These are phyloP conservation scores for Coprinopsis strossmayeri DNA, from an alignment of 768 basidiomycete genomes.

Conservation along the genomic window DNA sequence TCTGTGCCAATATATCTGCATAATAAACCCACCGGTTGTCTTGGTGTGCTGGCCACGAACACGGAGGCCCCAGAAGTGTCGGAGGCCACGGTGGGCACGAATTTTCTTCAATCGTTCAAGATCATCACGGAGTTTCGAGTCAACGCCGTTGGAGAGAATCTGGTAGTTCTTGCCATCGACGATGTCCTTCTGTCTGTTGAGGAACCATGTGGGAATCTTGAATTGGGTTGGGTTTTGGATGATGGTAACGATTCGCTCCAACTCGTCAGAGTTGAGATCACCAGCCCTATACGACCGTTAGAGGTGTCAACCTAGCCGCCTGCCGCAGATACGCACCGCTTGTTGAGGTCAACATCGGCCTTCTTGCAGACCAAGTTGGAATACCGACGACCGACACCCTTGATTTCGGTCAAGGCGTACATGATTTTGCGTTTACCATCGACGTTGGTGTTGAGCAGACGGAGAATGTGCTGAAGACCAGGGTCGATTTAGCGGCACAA, in stretches of 20 bases:
- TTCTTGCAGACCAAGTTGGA: slow-evolving; percentile 99
- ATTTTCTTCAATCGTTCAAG: slow-evolving; percentile 99
- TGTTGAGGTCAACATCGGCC: slow-evolving; percentile 97
- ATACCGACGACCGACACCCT: slow-evolving; percentile 99
- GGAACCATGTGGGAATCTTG: slow-evolving; percentile 99
- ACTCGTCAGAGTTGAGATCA: slow-evolving; percentile 98
- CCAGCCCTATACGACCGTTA: slow-evolving; percentile 65
- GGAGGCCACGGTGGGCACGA: slow-evolving; percentile 88
- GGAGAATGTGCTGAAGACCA: slow-evolving; percentile 98
- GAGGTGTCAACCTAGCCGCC: too few species aligned
- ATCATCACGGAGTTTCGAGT: slow-evolving; percentile 98
- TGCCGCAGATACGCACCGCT: slow-evolving; percentile 94
- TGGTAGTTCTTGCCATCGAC: slow-evolving; percentile 96
- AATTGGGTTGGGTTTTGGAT: slow-evolving; percentile 99
- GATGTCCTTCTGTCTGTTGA: slow-evolving; percentile 98
- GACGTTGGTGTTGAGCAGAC: slow-evolving; percentile 99
- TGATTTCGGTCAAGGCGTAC: slow-evolving; percentile 99
- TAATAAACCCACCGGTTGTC: slow-evolving; percentile 73
- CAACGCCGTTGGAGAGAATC: slow-evolving; percentile 92
- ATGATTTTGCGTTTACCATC: slow-evolving; percentile 99
- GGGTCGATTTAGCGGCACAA: too few species aligned
- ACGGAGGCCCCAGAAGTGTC: slow-evolving; percentile 91
- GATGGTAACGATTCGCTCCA: slow-evolving; percentile 97
- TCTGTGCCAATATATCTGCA: neutral
- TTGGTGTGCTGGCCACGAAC: slow-evolving; percentile 99